phyloP scores from a whole-genome alignment of 768 basidiomycete genomes.

The Tulasnella sp. region DNA sequence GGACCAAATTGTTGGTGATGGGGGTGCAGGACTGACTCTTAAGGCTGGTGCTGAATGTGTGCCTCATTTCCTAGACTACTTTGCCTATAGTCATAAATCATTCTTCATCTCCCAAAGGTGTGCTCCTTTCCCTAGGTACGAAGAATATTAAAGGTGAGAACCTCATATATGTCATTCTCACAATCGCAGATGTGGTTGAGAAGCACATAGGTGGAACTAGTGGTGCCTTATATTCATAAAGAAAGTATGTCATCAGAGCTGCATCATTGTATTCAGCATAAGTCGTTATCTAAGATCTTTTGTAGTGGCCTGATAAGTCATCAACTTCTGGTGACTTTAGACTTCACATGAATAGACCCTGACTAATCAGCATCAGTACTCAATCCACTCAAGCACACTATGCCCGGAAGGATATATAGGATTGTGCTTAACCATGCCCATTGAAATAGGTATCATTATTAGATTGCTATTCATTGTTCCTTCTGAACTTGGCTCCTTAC shows the following conservation, averaged over 20 bases:
- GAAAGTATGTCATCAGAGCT: conserved; percentile 18
- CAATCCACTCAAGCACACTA: no score
- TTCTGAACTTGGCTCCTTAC: no score
- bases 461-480: no score
- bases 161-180: conserved; percentile 50
- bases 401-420: no score
- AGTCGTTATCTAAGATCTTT: conserved; percentile 51
- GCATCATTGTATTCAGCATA: neutral
- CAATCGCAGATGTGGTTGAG: conserved; percentile 64
- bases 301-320: conserved; percentile 78
- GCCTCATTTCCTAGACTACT: no score
- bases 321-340: no score
- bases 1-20: conserved; percentile 90
- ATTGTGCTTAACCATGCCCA: no score
- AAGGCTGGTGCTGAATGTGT: conserved; percentile 65
- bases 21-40: conserved; percentile 59
- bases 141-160: conserved; percentile 51
- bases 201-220: conserved; percentile 86
- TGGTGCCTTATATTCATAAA: conserved; percentile 82
- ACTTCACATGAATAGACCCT: no score
- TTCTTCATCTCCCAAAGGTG: conserved; percentile 32
- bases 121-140: conserved; percentile 45
- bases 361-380: no score
- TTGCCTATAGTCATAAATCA: conserved; percentile 19
- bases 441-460: no score